A percentile compares a stretch with the other conserved stretches of the same genome.
Conservation (phyloP, 331 rosid species). For the Malus hybrid region DNA sequence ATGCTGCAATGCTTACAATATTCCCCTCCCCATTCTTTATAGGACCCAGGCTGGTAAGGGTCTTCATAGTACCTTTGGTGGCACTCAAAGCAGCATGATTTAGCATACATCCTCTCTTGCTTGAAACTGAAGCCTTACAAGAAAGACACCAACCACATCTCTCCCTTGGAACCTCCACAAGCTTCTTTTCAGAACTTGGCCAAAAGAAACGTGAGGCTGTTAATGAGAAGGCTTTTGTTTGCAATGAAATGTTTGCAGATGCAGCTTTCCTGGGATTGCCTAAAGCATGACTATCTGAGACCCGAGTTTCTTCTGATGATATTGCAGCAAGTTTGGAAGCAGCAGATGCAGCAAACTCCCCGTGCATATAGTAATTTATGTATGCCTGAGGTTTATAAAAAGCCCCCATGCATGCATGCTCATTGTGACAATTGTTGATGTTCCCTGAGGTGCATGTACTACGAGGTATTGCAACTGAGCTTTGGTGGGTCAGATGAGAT, state of each 20-base stretch:
- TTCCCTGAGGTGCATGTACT: conserved; percentile 25
- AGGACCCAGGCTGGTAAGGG: conserved; percentile 56
- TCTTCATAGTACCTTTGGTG: conserved; percentile 73
- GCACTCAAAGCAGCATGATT: conserved; percentile 85
- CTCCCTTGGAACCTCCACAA: conserved; percentile 93
- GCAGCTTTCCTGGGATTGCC: conserved; percentile 53
- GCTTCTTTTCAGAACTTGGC: conserved; percentile 92
- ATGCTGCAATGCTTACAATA: conserved; percentile 68
- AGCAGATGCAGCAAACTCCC: conserved; percentile 96
- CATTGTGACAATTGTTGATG: conserved; percentile 16
- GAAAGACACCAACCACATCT: conserved; percentile 99
- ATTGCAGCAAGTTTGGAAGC: conserved; percentile 62
- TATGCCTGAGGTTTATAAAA: conserved; percentile 62
- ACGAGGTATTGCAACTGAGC: conserved; percentile 19
- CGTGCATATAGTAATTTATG: conserved; percentile 76
- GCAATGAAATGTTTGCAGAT: conserved; percentile 49
- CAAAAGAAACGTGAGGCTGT: conserved; percentile 87
- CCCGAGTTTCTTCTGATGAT: conserved; percentile 71
- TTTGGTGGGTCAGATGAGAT: conserved; percentile 23
- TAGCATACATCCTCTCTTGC: conserved; percentile 98
- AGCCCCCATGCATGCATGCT: conserved; percentile 46
- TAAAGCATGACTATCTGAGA: conserved; percentile 41
- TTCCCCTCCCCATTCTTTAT: conserved; percentile 69
- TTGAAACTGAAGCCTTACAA: conserved; percentile 64
- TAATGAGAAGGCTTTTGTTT: conserved; percentile 79